Evolutionary conservation across 768 basidiomycete species (phyloP).

Genomic region (Lactifluus echinatus): DNA sequence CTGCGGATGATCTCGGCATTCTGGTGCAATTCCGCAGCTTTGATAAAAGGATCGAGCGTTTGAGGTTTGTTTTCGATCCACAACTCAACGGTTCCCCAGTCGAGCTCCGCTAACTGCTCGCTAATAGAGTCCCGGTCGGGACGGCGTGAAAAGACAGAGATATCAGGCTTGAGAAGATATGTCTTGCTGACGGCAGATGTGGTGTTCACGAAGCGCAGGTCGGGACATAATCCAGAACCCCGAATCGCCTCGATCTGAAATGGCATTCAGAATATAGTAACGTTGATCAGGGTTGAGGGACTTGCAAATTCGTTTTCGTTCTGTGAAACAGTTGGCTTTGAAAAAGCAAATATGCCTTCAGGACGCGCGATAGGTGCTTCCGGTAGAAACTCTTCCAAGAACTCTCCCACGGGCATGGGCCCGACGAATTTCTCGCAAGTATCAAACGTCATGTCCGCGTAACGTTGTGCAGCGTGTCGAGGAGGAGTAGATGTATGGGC

Average conservation of each 20-base stretch:
- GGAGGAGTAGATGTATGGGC: background rate
- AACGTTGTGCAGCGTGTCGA: background rate
- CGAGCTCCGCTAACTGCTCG: background rate
- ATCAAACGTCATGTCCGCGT: background rate
- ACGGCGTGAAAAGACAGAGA: background rate
- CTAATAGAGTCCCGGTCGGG: background rate
- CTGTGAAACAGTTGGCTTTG: background rate
- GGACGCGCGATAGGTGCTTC: background rate
- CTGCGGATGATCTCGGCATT: background rate
- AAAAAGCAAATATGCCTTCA: background rate
- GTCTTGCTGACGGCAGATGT: background rate
- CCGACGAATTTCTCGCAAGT: background rate
- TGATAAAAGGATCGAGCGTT: background rate
- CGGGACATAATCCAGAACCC: background rate
- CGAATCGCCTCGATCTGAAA: background rate
- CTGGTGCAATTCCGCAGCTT: background rate
- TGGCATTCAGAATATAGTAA: background rate
- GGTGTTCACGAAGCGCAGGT: background rate
- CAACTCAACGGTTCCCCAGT: background rate
- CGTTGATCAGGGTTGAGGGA: background rate
- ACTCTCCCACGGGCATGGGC: background rate
- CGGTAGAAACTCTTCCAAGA: background rate
- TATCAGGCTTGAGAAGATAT: background rate
- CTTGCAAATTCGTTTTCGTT: background rate
- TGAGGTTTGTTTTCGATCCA: background rate